Evolutionary conservation across 805 yeast species (phyloP).

Genomic region (Pichia manshurica): DNA sequence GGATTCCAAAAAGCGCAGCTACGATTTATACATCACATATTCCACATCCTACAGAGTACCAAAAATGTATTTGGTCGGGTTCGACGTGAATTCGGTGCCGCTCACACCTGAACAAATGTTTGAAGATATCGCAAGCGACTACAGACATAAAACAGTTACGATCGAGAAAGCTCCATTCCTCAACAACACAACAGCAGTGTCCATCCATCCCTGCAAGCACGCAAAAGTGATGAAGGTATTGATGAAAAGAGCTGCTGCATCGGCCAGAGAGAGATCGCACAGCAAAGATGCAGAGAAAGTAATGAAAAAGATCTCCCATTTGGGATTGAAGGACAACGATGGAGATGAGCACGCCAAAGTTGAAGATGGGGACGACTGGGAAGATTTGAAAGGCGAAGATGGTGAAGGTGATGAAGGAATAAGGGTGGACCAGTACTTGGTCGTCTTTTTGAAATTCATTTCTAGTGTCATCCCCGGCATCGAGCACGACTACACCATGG

Average conservation of each 20-base stretch:
- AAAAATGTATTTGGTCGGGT: slow-evolving; percentile 87
- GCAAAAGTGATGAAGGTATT: slow-evolving; percentile 90
- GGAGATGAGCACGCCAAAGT: slow-evolving; percentile 11
- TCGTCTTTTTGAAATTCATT: slow-evolving; percentile 87
- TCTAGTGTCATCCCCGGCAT: slow-evolving; percentile 97
- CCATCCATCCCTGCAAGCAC: slow-evolving; percentile 95
- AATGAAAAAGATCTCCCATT: slow-evolving; percentile 39
- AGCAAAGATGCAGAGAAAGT: slow-evolving; percentile 25
- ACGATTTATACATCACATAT: slow-evolving; percentile 86
- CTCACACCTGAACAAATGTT: slow-evolving; percentile 86
- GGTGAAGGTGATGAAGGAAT: slow-evolving; percentile 36
- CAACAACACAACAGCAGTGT: slow-evolving; percentile 67
- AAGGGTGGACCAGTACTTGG: slow-evolving; percentile 85
- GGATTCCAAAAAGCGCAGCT: slow-evolving; percentile 49
- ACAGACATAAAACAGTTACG: slow-evolving; percentile 92
- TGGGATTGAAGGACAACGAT: slow-evolving; percentile 38
- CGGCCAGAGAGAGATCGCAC: slow-evolving; percentile 28
- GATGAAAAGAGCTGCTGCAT: slow-evolving; percentile 64
- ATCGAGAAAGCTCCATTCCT: slow-evolving; percentile 88
- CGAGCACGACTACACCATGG: slow-evolving; percentile 98
- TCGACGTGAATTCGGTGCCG: slow-evolving; percentile 76
- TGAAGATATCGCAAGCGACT: slow-evolving; percentile 88
- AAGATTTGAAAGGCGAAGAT: slow-evolving; percentile 16
- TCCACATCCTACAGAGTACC: slow-evolving; percentile 96
- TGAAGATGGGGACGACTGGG: slow-evolving; percentile 22